phyloP scores from a whole-genome alignment of 192 early-diverging fungal species.

The Coemansia sp. region DNA sequence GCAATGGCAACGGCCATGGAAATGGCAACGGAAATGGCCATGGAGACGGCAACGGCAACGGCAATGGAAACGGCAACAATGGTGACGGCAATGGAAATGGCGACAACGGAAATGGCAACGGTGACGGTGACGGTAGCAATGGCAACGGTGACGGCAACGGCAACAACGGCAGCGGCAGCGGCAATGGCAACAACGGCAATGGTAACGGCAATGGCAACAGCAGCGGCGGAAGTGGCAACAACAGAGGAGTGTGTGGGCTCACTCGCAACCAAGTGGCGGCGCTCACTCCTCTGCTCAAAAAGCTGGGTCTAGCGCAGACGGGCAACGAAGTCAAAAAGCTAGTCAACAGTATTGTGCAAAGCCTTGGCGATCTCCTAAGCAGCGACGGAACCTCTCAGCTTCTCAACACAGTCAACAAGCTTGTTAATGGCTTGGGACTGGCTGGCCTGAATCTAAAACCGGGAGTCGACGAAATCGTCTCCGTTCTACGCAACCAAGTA shows the following conservation, averaged over 20 bases:
- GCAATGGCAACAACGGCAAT: neutral
- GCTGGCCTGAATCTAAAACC: constrained; percentile 45
- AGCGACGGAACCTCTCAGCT: constrained; percentile 31
- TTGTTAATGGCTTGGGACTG: constrained; percentile 37
- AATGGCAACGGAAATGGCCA: constrained; percentile 5
- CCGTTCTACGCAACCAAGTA: constrained; percentile 41
- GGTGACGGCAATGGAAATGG: constrained; percentile 1
- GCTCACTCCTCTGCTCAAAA: constrained; percentile 43
- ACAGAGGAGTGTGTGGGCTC: constrained; percentile 29
- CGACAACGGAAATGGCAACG: constrained; percentile 1
- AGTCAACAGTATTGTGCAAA: constrained; percentile 35
- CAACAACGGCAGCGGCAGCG: constrained; percentile 1
- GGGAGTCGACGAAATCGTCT: constrained; percentile 32
- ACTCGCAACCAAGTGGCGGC: constrained; percentile 22
- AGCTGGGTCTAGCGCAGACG: constrained; percentile 39
- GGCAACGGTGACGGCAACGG: constrained; percentile 10
- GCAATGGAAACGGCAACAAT: neutral
- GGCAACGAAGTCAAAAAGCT: constrained; percentile 48
- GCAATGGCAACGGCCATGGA: constrained; percentile 3
- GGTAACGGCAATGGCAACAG: neutral
- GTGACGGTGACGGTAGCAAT: neutral
- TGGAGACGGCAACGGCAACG: constrained; percentile 2
- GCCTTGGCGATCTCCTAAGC: constrained; percentile 35
- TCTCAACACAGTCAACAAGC: constrained; percentile 26
- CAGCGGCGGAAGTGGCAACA: constrained; percentile 10